Conservation (phyloP, 2,329 filamentous ascomycete genomes). For the Fusarium sp. region DNA sequence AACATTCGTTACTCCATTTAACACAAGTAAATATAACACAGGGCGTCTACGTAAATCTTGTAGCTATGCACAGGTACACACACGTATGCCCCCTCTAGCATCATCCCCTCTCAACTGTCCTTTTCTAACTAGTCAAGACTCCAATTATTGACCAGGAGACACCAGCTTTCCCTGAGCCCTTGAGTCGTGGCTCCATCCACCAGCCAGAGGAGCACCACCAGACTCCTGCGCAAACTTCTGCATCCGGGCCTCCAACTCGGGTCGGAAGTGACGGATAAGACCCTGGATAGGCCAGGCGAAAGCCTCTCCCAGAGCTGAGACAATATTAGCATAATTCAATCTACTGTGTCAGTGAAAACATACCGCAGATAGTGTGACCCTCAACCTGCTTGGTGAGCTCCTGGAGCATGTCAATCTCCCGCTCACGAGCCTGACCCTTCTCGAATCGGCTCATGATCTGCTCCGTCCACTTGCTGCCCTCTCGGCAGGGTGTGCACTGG, state of each 20-base stretch:
- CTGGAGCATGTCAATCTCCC: constrained; percentile 99
- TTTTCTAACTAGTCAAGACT: constrained; percentile 27
- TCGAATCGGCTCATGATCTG: constrained; percentile 99
- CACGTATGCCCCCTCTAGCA: constrained; percentile 37
- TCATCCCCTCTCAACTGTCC: constrained; percentile 25
- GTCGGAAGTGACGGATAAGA: constrained; percentile 97
- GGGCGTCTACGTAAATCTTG: constrained; percentile 43
- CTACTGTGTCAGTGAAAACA: constrained; percentile 46
- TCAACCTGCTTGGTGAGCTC: constrained; percentile 99
- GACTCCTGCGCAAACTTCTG: constrained; percentile 79
- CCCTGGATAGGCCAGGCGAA: constrained; percentile 99
- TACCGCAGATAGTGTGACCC: constrained; percentile 97
- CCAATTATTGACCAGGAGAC: constrained; percentile 85
- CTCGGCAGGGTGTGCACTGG: constrained; percentile 99
- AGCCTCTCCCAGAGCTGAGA: constrained; percentile 86
- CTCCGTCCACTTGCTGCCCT: constrained; percentile 98
- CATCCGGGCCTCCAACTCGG: constrained; percentile 93
- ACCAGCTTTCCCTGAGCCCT: constrained; percentile 84
- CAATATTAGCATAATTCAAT: constrained; percentile 44
- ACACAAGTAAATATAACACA: constrained; percentile 47
- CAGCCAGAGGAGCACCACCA: constrained; percentile 81
- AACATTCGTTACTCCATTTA: constrained; percentile 31
- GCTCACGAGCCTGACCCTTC: constrained; percentile 85
- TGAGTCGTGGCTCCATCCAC: constrained; percentile 86
- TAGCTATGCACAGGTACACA: constrained; percentile 44